These are phyloP conservation scores for Flagelloscypha sp. DNA, from an alignment of 768 basidiomycete species.

Conservation along the genomic window DNA sequence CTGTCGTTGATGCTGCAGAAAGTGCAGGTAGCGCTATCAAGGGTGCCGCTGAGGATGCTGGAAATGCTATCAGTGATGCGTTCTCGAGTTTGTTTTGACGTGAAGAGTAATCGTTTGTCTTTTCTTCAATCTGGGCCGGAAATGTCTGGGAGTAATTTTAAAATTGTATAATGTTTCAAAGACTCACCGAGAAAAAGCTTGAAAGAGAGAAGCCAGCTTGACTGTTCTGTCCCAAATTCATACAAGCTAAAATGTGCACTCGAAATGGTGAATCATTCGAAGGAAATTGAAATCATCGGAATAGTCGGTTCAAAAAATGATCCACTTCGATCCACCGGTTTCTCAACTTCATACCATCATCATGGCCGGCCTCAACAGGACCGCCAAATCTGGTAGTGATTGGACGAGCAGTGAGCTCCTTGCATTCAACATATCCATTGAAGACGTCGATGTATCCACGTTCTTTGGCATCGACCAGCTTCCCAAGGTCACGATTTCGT, in stretches of 20 bases:
- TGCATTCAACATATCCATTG: conserved; percentile 21
- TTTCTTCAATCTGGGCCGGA: conserved; percentile 5
- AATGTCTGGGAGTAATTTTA: conserved; percentile 10
- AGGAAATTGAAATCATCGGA: conserved; percentile 16
- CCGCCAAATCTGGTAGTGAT: conserved; percentile 20
- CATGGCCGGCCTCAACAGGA: conserved; percentile 20
- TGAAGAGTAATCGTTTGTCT: too few species aligned
- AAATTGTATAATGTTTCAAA: conserved; percentile 12
- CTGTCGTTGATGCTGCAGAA: too few species aligned
- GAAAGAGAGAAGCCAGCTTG: conserved; percentile 13
- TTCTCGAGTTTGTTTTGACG: too few species aligned
- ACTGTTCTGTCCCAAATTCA: conserved; percentile 12
- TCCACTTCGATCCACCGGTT: conserved; percentile 8
- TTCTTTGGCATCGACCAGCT: conserved; percentile 17
- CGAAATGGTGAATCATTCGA: conserved; percentile 10
- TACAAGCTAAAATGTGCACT: conserved; percentile 10
- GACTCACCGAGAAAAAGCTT: conserved; percentile 4
- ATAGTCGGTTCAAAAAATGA: conserved; percentile 12
- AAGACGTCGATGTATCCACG: conserved; percentile 6
- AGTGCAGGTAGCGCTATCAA: too few species aligned
- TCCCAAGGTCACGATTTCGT: conserved; percentile 1
- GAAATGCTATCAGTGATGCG: too few species aligned
- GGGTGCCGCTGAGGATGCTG: too few species aligned
- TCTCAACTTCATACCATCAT: too few species aligned
- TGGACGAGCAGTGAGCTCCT: conserved; percentile 20